A percentile compares a stretch with the other conserved stretches of the same genome.
phyloP scores from a whole-genome alignment of 2,329 filamentous ascomycete species.

The Colletotrichum lini region DNA sequence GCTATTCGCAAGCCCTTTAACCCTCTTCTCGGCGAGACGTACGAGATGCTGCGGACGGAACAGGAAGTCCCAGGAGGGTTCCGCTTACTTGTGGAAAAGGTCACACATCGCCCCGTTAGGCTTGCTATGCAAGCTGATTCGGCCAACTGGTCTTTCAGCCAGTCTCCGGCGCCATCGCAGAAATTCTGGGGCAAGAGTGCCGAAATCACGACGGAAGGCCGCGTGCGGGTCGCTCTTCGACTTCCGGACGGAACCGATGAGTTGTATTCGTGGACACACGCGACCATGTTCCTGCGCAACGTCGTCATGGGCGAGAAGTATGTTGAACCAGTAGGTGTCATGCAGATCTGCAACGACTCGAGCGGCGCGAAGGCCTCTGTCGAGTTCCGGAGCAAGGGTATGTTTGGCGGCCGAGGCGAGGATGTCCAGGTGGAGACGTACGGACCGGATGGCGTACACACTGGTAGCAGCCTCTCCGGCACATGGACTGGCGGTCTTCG shows the following conservation, averaged over 20 bases:
- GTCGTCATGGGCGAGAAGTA: constrained; percentile 99
- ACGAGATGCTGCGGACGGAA: constrained; percentile 89
- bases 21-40: constrained; percentile 95
- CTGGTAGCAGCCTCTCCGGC: constrained; percentile 79
- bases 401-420: constrained; percentile 96
- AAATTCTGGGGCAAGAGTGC: constrained; percentile 99
- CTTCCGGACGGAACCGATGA: constrained; percentile 79
- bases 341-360: constrained; percentile 88
- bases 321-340: constrained; percentile 91
- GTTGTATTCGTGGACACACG: constrained; percentile 88
- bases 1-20: constrained; percentile 97
- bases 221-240: constrained; percentile 81
- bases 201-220: constrained; percentile 93
- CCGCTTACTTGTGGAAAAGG: constrained; percentile 94
- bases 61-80: constrained; percentile 80
- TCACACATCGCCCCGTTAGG: constrained; percentile 91
- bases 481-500: constrained; percentile 87
- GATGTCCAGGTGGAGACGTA: constrained; percentile 86
- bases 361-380: constrained; percentile 87
- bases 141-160: constrained; percentile 86
- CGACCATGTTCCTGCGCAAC: constrained; percentile 93
- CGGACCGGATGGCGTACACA: constrained; percentile 74
- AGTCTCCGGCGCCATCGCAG: constrained; percentile 89
- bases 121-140: constrained; percentile 95
- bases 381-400: constrained; percentile 94